Percentiles rank a stretch among this genome's conserved stretches.
Evolutionary conservation across 805 yeast species (phyloP).

Genomic region (Aciculoconidium aculeatum): DNA sequence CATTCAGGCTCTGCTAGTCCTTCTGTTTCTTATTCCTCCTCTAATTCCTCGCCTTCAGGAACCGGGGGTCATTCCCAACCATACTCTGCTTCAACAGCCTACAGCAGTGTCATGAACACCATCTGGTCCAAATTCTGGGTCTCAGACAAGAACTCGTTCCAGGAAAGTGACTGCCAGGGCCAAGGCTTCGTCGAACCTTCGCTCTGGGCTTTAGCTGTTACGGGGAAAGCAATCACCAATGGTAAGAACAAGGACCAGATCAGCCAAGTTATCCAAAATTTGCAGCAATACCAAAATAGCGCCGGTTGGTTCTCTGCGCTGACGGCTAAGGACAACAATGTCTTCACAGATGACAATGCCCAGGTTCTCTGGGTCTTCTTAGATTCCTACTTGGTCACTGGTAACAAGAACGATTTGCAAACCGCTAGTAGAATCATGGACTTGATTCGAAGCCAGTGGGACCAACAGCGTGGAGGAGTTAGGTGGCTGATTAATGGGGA

Average conservation of each 20-base stretch:
- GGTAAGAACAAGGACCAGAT: constrained; percentile 3
- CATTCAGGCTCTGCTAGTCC: no score
- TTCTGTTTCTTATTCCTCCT: no score
- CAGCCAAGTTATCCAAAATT: constrained; percentile 4
- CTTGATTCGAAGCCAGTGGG: constrained; percentile 7
- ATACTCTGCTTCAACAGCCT: constrained; percentile 7
- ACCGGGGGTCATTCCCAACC: neutral
- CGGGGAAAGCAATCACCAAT: constrained; percentile 9
- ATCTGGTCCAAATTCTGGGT: constrained; percentile 17
- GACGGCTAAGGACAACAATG: constrained; percentile 8
- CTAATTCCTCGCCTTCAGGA: no score
- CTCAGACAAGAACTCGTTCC: constrained; percentile 7
- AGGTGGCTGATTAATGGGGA: constrained; percentile 8
- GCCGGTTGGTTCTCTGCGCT: constrained; percentile 11
- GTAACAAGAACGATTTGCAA: constrained; percentile 6
- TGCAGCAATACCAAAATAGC: constrained; percentile 6
- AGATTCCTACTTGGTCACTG: constrained; percentile 8
- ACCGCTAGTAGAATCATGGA: constrained; percentile 7
- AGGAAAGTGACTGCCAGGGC: constrained; percentile 6
- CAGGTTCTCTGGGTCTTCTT: constrained; percentile 12
- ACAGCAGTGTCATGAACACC: constrained; percentile 8
- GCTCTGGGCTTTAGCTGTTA: constrained; percentile 12
- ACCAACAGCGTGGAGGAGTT: constrained; percentile 8
- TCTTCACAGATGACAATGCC: constrained; percentile 12
- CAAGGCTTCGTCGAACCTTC: constrained; percentile 6